Conservation (phyloP, 441 rosid genomes). For the Corymbia citriodora region DNA sequence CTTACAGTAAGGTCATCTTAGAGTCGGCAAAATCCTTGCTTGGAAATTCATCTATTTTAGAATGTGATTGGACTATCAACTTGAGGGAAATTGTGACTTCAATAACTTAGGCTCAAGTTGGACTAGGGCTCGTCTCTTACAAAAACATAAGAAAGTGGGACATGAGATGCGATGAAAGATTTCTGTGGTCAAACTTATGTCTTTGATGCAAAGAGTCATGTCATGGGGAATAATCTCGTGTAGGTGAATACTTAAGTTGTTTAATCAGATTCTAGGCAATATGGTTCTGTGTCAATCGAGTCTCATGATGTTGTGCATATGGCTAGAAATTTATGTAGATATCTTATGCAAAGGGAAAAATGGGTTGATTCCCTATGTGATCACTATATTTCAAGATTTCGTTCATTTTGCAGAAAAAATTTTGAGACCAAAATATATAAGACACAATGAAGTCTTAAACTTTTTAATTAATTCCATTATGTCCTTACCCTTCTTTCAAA, state of each 20-base stretch:
- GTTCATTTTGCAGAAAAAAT: background rate
- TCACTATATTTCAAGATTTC: background rate
- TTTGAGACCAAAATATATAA: no score
- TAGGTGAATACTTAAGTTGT: background rate
- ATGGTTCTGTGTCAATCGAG: background rate
- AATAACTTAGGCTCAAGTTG: background rate
- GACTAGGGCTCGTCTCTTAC: background rate
- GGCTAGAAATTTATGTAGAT: background rate
- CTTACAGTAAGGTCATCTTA: background rate
- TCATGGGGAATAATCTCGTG: background rate
- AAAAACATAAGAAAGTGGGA: background rate
- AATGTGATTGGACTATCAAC: background rate
- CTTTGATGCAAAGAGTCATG: background rate
- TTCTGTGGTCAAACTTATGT: background rate
- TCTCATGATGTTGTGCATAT: background rate
- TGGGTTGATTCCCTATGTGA: background rate
- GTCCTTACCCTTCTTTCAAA: no score
- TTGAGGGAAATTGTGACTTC: background rate
- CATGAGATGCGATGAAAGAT: background rate
- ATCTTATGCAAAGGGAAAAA: background rate
- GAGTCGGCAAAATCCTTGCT: background rate
- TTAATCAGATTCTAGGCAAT: background rate
- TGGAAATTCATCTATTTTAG: background rate
- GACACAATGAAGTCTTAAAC: no score
- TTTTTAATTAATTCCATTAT: no score